Base-by-base conservation (phyloP, 768 basidiomycete genomes). In the Pisolithus tinctorius region DNA sequence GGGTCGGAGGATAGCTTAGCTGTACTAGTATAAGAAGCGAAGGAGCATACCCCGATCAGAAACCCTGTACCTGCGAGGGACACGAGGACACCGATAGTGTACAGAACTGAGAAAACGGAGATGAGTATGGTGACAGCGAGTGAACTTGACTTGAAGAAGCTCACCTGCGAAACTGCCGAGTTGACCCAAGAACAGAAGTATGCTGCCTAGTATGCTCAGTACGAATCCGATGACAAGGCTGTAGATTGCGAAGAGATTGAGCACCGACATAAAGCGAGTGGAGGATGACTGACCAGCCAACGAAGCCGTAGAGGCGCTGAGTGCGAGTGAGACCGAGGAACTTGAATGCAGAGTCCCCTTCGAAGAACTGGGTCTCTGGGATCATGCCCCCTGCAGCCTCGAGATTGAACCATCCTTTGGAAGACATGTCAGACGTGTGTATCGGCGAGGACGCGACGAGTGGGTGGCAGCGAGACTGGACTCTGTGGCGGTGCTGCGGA, bases 61-160 rank as follows among this genome's bases (percentile, higher is more conserved):
- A 96, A 95, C 0, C 93, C 93, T 0, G 93, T 95, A 41, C 92
- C 93, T 49, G 87, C 65, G 47, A 97, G 79, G 13, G 88, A 86
- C 52, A 95, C 68, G 56, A 95, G 68, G 42, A 87, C 88, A 31
- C 93, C 93, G 29, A 94, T 57, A 25, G 78, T 80, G 74, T 89
- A 95, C 37, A 96, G 75, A 10, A 88, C 91, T 94, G 55, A 14
- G 4, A 37, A 52, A 29, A 46, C 41, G 30, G 44, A 31, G 47
- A 54, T 40, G 34, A n/a, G 37, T 39, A 25, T 54, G 23, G 62
- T 42, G 38, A 47, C 42, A 31, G 45, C 25, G 42, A 46, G 39
- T n/a, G 30, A 6, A 34, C 37, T 3, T 14, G 4, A 37, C 10
- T 48, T 16, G 47, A 36, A 0, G 11, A 39, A n/a, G 76, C 87